Percentiles rank a stretch among this genome's conserved stretches.
These are phyloP conservation scores for Starmerella sirachaensis DNA, from an alignment of 805 yeast genomes.

Conservation along the genomic window DNA sequence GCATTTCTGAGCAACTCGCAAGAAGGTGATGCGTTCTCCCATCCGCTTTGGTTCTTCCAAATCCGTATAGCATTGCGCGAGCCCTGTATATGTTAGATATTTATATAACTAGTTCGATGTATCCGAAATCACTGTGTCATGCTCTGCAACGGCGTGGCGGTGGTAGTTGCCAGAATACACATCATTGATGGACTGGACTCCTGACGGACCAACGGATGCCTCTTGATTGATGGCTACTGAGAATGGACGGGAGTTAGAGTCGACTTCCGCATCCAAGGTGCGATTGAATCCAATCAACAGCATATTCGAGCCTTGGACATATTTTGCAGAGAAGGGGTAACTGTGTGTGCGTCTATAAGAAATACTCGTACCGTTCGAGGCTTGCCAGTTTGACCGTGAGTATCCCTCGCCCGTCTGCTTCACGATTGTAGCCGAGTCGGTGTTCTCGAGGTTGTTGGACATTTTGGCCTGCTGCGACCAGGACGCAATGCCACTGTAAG, in stretches of 20 bases:
- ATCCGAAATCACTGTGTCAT: slow-evolving; percentile 6
- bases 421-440: not conserved
- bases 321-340: slow-evolving; percentile 3
- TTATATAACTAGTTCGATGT: too few relatives aligned
- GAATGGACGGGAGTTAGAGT: slow-evolving; percentile 1
- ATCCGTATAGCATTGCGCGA: too few relatives aligned
- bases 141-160: slow-evolving; percentile 6
- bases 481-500: not conserved
- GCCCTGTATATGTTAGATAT: too few relatives aligned
- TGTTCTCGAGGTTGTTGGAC: slow-evolving; percentile 4
- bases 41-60: too few relatives aligned
- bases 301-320: not conserved
- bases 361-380: slow-evolving; percentile 2
- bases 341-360: slow-evolving; percentile 5
- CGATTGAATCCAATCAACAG: slow-evolving; percentile 3
- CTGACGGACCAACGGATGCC: not conserved
- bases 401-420: slow-evolving; percentile 5
- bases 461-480: slow-evolving; percentile 6
- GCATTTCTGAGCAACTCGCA: too few relatives aligned
- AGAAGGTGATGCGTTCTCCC: too few relatives aligned
- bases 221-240: slow-evolving; percentile 6
- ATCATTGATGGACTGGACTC: slow-evolving; percentile 5
- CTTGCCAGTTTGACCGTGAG: slow-evolving; percentile 1
- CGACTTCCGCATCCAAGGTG: slow-evolving; percentile 7
- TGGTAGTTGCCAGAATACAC: slow-evolving; percentile 4